A percentile compares a stretch with the other conserved stretches of the same genome.
Conservation (phyloP, 495 filamentous ascomycete genomes). For the Apodospora peruviana region DNA sequence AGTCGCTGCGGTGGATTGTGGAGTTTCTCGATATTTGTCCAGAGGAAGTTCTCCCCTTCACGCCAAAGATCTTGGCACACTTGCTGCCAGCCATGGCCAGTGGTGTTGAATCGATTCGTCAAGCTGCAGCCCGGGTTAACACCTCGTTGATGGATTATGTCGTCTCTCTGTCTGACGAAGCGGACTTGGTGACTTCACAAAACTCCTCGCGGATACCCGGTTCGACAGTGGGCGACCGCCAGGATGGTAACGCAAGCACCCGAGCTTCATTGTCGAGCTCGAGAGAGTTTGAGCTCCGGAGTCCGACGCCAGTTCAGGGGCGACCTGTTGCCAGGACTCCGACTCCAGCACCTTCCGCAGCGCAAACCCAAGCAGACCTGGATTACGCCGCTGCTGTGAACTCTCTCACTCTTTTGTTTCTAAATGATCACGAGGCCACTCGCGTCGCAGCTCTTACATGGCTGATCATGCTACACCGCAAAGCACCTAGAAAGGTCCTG, state of each 20-base stretch:
- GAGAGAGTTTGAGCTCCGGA: constrained; percentile 48
- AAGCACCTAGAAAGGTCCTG: constrained; percentile 87
- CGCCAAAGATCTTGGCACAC: constrained; percentile 83
- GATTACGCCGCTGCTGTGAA: constrained; percentile 98
- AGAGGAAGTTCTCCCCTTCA: constrained; percentile 94
- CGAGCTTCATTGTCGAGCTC: constrained; percentile 48
- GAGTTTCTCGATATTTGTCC: constrained; percentile 95
- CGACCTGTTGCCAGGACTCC: constrained; percentile 35
- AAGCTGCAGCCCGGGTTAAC: constrained; percentile 85
- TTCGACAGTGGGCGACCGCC: constrained; percentile 45
- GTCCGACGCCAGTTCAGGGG: constrained; percentile 48
- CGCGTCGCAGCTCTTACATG: constrained; percentile 89
- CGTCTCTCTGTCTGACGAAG: constrained; percentile 79
- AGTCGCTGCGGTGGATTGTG: constrained; percentile 91
- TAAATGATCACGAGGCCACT: constrained; percentile 95
- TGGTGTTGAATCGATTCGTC: constrained; percentile 78
- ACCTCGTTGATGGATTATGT: constrained; percentile 86
- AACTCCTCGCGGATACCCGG: constrained; percentile 41
- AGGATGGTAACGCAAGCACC: constrained; percentile 49
- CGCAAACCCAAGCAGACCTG: constrained; percentile 60
- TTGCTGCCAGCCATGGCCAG: constrained; percentile 93
- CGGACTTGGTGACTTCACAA: constrained; percentile 36
- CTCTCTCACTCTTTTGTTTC: constrained; percentile 86
- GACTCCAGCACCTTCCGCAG: constrained; percentile 41
- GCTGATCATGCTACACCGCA: constrained; percentile 95